These are phyloP conservation scores for Brassica juncea DNA, from an alignment of 345 rosid genomes.

Conservation along the genomic window DNA sequence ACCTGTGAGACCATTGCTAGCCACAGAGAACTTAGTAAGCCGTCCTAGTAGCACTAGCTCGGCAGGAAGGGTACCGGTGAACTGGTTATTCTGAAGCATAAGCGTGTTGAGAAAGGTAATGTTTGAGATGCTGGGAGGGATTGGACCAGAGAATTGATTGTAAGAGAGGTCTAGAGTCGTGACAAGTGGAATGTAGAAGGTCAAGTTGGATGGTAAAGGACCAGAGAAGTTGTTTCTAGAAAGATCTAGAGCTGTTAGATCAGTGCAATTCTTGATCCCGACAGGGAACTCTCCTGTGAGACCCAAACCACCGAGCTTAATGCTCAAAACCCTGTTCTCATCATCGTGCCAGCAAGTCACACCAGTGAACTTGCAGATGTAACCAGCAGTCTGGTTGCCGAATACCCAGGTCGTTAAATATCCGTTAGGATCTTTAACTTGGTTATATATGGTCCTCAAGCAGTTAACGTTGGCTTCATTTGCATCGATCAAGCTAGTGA, in stretches of 20 bases:
- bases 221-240: slow-evolving; percentile 71
- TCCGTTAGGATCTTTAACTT: slow-evolving; percentile 54
- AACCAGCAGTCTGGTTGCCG: slow-evolving; percentile 59
- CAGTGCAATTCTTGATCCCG: slow-evolving; percentile 49
- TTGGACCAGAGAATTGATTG: slow-evolving; percentile 66
- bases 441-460: slow-evolving; percentile 41
- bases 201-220: slow-evolving; percentile 50
- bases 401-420: slow-evolving; percentile 65
- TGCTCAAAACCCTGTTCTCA: slow-evolving; percentile 75
- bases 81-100: slow-evolving; percentile 61
- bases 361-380: slow-evolving; percentile 70
- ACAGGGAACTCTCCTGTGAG: slow-evolving; percentile 69
- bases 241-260: slow-evolving; percentile 72
- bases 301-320: slow-evolving; percentile 63
- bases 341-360: slow-evolving; percentile 93
- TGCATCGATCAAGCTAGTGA: slow-evolving; percentile 45
- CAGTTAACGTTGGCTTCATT: slow-evolving; percentile 53
- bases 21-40: slow-evolving; percentile 55
- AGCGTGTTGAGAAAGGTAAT: slow-evolving; percentile 62
- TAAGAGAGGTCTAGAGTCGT: slow-evolving; percentile 69
- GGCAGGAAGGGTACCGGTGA: slow-evolving; percentile 62
- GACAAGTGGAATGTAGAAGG: slow-evolving; percentile 25
- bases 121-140: slow-evolving; percentile 48
- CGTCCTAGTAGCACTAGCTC: slow-evolving; percentile 52
- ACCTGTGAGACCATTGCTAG: slow-evolving; percentile 64